Evolutionary conservation across 2,329 filamentous ascomycete species (phyloP).

Genomic region (Polychaeton citri): DNA sequence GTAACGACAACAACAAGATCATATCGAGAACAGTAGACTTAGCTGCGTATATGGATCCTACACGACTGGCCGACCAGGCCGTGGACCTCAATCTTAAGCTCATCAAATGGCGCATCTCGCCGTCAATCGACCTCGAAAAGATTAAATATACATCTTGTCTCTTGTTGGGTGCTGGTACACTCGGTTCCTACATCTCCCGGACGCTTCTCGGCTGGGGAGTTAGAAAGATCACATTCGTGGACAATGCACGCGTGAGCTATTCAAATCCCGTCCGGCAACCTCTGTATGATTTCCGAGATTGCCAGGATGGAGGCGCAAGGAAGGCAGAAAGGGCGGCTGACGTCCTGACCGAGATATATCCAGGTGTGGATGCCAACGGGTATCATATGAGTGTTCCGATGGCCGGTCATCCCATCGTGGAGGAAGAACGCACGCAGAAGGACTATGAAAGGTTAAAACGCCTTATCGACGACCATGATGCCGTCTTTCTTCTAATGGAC

Average conservation of each 20-base stretch:
- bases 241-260: constrained; percentile 85
- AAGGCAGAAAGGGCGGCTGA: constrained; percentile 75
- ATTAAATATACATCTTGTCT: constrained; percentile 87
- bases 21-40: constrained; percentile 67
- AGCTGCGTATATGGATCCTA: constrained; percentile 86
- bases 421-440: constrained; percentile 52
- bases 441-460: constrained; percentile 65
- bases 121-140: constrained; percentile 69
- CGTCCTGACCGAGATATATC: constrained; percentile 74
- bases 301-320: constrained; percentile 65
- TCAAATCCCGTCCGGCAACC: constrained; percentile 95
- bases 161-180: constrained; percentile 78
- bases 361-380: constrained; percentile 70
- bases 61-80: constrained; percentile 75
- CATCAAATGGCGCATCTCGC: constrained; percentile 97
- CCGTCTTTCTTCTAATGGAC: constrained; percentile 91
- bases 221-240: constrained; percentile 86
- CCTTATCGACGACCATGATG: constrained; percentile 76
- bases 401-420: constrained; percentile 77
- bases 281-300: constrained; percentile 82
- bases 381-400: constrained; percentile 82
- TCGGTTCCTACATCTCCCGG: constrained; percentile 86
- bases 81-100: constrained; percentile 94
- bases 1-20: constrained; percentile 65
- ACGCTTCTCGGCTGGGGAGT: constrained; percentile 94